Evolutionary conservation across 2,329 filamentous ascomycete genomes (phyloP).

Genomic region (Malbranchea cinnamomea): DNA sequence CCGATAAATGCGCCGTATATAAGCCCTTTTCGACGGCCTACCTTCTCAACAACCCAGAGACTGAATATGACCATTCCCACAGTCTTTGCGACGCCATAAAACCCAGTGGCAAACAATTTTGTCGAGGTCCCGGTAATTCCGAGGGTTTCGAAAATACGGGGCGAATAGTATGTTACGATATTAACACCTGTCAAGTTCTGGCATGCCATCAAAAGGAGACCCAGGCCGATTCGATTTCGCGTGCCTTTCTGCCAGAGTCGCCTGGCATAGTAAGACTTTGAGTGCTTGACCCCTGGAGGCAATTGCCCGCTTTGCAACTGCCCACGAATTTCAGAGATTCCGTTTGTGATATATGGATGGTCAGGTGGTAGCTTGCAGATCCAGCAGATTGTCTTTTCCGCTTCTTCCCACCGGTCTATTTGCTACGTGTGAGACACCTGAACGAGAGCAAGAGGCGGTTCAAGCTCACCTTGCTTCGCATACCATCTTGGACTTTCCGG

Average conservation of each 20-base stretch:
- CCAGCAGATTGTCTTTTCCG: conserved; percentile 38
- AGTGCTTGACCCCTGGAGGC: conserved; percentile 43
- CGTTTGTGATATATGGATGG: conserved; percentile 54
- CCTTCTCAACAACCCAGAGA: conserved; percentile 50
- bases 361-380: conserved; percentile 26
- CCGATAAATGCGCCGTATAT: conserved; percentile 49
- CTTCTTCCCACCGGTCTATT: conserved; percentile 49
- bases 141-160: conserved; percentile 52
- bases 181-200: conserved; percentile 68
- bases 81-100: conserved; percentile 66
- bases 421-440: neutral
- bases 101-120: conserved; percentile 52
- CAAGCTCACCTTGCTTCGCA: neutral
- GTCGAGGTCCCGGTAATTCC: conserved; percentile 46
- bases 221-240: conserved; percentile 45
- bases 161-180: conserved; percentile 62
- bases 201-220: conserved; percentile 51
- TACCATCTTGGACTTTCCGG: conserved; percentile 52
- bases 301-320: neutral
- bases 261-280: conserved; percentile 32
- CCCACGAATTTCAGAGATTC: conserved; percentile 48
- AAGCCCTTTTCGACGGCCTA: conserved; percentile 48
- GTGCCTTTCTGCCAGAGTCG: conserved; percentile 33
- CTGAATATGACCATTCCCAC: conserved; percentile 54
- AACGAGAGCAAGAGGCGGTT: conserved; percentile 41